These are phyloP conservation scores for Flaveria ramosissima DNA, from an alignment of 129 eudicot species.

Conservation along the genomic window DNA sequence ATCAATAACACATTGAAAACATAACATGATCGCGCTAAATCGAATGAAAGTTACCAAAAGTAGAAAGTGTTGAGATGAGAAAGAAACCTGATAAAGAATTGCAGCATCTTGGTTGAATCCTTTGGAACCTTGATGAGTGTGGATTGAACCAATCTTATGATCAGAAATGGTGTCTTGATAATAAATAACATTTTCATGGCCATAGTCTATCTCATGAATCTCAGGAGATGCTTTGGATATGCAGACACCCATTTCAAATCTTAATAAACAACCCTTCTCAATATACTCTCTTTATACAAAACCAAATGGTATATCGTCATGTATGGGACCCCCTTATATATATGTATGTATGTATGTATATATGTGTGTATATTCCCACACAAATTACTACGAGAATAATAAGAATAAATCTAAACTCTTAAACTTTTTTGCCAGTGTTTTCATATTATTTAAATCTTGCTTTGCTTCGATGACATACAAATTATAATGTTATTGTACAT, in stretches of 20 bases:
- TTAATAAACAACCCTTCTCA: conserved; percentile 27
- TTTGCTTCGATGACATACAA: too few species aligned
- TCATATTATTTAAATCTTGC: too few species aligned
- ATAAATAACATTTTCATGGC: conserved; percentile 59
- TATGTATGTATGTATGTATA: background rate
- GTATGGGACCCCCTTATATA: conserved; percentile 22
- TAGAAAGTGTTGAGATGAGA: background rate
- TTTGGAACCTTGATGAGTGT: conserved; percentile 72
- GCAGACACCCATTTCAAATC: conserved; percentile 65
- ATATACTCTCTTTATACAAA: conserved; percentile 42
- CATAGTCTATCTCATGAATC: conserved; percentile 59
- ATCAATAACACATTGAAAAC: background rate
- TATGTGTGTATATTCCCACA: background rate
- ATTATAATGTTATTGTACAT: too few species aligned
- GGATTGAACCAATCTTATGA: conserved; percentile 48
- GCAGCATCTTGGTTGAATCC: conserved; percentile 87
- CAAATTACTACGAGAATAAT: too few species aligned
- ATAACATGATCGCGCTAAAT: background rate
- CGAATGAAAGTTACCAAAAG: background rate
- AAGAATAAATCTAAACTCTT: too few species aligned
- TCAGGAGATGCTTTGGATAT: conserved; percentile 69
- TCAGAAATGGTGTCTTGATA: conserved; percentile 32
- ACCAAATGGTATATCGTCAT: conserved; percentile 13
- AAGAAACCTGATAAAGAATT: conserved; percentile 67
- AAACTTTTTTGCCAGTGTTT: too few species aligned